These are phyloP conservation scores for Yamadazyma jaroonii DNA, from an alignment of 1,139 yeast genomes.

Conservation along the genomic window DNA sequence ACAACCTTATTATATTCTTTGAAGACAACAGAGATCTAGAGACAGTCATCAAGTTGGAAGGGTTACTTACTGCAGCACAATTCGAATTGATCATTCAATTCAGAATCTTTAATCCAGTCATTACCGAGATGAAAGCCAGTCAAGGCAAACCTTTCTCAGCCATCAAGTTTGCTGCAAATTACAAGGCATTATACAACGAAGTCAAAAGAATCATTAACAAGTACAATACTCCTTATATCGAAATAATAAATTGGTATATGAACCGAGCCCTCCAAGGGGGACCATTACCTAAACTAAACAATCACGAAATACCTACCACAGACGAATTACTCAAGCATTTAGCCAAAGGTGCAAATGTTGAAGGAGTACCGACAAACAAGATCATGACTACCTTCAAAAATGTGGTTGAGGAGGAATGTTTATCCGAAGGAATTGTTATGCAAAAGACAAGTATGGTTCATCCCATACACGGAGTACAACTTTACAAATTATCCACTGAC, in stretches of 20 bases:
- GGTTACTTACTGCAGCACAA: conserved; percentile 5
- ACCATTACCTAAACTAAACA: conserved; percentile 3
- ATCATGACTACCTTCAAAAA: conserved; percentile 36
- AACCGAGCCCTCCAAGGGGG: conserved; percentile 8
- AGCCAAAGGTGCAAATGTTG: conserved; percentile 9
- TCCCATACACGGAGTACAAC: conserved; percentile 21
- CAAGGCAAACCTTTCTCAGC: conserved; percentile 1
- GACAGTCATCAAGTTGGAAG: not conserved
- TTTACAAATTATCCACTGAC: conserved; percentile 17
- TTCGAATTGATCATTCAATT: conserved; percentile 23
- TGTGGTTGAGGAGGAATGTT: conserved; percentile 33
- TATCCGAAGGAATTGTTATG: conserved; percentile 23
- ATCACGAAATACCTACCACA: conserved; percentile 2
- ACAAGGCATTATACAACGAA: conserved; percentile 15
- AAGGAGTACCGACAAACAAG: conserved; percentile 31
- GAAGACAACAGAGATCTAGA: conserved; percentile 2
- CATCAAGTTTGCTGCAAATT: conserved; percentile 10
- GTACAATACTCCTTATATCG: conserved; percentile 2
- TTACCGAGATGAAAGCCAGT: conserved; percentile 14
- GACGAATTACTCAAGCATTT: conserved; percentile 3
- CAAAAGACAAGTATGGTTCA: conserved; percentile 17
- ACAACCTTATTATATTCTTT: conserved; percentile 1
- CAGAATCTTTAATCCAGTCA: conserved; percentile 26
- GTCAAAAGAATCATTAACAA: conserved; percentile 4
- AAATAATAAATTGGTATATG: conserved; percentile 26